These are phyloP conservation scores for Dovyalis caffra DNA, from an alignment of 345 rosid genomes.

Conservation along the genomic window DNA sequence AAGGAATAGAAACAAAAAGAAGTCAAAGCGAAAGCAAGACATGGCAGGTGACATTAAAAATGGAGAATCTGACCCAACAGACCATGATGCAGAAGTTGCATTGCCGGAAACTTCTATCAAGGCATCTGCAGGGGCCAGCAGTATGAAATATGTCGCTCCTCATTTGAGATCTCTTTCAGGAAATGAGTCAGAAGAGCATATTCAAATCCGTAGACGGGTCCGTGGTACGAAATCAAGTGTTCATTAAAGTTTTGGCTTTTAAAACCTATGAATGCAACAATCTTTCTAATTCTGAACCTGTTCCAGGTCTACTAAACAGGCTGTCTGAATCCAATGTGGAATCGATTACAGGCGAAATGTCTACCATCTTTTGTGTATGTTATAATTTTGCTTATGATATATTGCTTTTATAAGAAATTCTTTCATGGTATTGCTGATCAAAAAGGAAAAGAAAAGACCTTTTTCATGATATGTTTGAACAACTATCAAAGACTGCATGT, in stretches of 20 bases:
- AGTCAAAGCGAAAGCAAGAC: conserved; percentile 30
- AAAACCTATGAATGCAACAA: conserved; percentile 13
- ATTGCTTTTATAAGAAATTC: background rate
- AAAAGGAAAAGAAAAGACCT: background rate
- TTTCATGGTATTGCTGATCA: background rate
- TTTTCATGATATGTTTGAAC: too few species aligned
- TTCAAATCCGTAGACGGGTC: conserved; percentile 59
- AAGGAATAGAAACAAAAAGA: conserved; percentile 26
- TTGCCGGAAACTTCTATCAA: conserved; percentile 5
- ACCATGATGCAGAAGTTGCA: conserved; percentile 6
- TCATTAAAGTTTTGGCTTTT: conserved; percentile 4
- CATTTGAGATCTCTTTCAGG: conserved; percentile 54
- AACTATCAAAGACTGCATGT: background rate
- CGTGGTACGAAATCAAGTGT: conserved; percentile 55
- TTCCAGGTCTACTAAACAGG: conserved; percentile 82
- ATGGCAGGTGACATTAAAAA: conserved; percentile 15
- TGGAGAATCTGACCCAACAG: conserved; percentile 12
- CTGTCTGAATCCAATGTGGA: conserved; percentile 86
- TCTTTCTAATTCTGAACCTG: conserved; percentile 15
- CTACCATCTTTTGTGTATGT: conserved; percentile 64
- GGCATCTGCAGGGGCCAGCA: conserved; percentile 22
- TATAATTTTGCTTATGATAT: conserved; percentile 3
- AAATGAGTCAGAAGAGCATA: conserved; percentile 65
- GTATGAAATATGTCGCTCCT: conserved; percentile 69
- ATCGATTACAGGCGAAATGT: conserved; percentile 71